Base-by-base conservation (phyloP, 148 eudicot species). In the Vaccinium myrtillus region DNA sequence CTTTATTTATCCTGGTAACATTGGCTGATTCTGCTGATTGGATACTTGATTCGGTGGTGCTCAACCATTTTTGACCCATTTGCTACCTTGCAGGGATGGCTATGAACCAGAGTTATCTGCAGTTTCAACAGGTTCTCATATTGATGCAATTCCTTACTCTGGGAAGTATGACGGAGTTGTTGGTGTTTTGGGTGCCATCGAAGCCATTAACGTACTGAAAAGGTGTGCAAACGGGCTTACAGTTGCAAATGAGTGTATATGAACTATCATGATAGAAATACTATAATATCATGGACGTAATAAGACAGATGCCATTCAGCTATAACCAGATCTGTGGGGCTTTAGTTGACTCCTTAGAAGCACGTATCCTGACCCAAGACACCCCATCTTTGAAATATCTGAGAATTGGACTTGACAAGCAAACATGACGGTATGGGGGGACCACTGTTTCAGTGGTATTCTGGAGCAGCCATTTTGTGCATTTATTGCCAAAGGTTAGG, bases 151-250 rank as follows among this genome's bases (percentile, higher is more conserved):
- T 90, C 99, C 99, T 2, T 95, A 94, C 87, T 96, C 99, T 53
- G 99, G 99, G 80, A 97, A 97, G 87, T 97, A 92, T 86, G 99
- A 97, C 84, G 98, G 98, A 78, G 99, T 97, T 83, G 92, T 97
- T 85, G 99, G 99, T 61, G 99, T 97, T 58, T 90, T 97, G 87
- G 98, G 98, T 89, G 99, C 98, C 59, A 97, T 97, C 75, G 98
- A 96, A 92, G 99, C 99, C 83, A 91, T 97, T 81, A 90, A 90
- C 85, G 95, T 91, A 82, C 94, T 97, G 25, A 91, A 86, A 84
- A 91, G 92, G 99, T 93, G 86, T 78, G 87, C 85, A 56, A 75
- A 51, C 79, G 13, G 61, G 30, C 53, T 77, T 43, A 49, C 75
- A 9, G 75, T 48, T 77, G 73, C 16, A 77, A 76, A 77, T 36